Percentiles rank a stretch among this genome's conserved stretches.
These are phyloP conservation scores for Teratosphaeriaceae sp. DNA, from an alignment of 2,329 filamentous ascomycete genomes.

Conservation along the genomic window DNA sequence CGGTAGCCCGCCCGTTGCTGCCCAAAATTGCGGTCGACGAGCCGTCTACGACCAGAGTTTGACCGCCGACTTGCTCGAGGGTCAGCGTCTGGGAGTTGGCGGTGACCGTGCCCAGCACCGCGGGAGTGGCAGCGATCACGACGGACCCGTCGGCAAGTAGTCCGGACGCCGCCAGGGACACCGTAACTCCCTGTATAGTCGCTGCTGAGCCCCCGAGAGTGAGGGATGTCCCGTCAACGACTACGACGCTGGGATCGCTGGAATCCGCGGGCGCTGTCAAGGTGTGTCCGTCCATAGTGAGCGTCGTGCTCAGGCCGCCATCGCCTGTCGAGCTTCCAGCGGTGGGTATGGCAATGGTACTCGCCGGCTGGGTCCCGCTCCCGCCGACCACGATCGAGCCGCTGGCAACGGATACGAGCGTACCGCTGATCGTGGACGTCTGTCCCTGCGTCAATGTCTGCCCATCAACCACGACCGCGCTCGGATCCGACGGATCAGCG, in stretches of 20 bases:
- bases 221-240: background rate
- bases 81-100: background rate
- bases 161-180: background rate
- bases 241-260: background rate
- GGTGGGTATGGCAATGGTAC: background rate
- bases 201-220: background rate
- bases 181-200: background rate
- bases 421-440: background rate
- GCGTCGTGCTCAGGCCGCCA: background rate
- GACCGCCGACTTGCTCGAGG: background rate
- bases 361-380: background rate
- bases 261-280: constrained; percentile 1
- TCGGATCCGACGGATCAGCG: background rate
- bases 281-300: background rate
- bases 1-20: background rate
- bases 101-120: background rate
- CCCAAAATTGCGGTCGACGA: background rate
- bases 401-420: background rate
- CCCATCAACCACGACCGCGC: background rate
- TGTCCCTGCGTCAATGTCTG: background rate
- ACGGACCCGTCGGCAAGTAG: background rate
- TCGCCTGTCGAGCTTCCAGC: background rate
- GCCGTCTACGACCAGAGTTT: background rate
- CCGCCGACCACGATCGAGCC: background rate
- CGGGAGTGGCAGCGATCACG: background rate